Base-by-base conservation (phyloP, 495 filamentous ascomycete genomes). In the Astrocystis sublimbata region DNA sequence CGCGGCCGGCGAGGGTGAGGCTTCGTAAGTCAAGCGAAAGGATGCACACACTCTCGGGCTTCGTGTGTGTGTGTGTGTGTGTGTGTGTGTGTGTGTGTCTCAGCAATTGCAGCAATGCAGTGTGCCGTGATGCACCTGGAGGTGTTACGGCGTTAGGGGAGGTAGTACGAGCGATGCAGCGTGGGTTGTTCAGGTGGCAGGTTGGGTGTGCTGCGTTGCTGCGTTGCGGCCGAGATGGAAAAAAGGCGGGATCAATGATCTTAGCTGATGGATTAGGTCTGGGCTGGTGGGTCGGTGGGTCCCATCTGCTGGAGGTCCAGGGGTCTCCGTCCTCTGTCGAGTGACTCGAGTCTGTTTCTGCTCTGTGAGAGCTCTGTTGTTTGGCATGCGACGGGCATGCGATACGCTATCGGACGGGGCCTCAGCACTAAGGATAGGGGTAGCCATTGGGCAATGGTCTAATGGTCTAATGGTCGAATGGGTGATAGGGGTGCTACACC, bases 1-100 rank as follows among this genome's bases (percentile, higher is more conserved):
- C 65, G 26, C 53, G 58, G 45, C 64, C 60, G 49, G 65, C 63
- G 70, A 66, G 67, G 70, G 70, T 65, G 70, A 51, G 61, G 63
- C 59, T 58, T 40, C 61, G 68, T 61, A 45, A 65, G n/a, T n/a
- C n/a, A n/a, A n/a, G 53, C 51, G 54, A 46, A n/a, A 23, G 24
- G 36, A 42, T 19, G 36, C 23, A 21, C n/a, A n/a, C n/a, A n/a
- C n/a, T n/a, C n/a, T n/a, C n/a, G n/a, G n/a, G n/a, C n/a, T n/a
- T n/a, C n/a, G 19, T 17, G 21, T 26, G 26, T 13, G 15, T n/a
- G 13, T 15, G 7, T 12, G n/a, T 17, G 36, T n/a, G 19, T 17
- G 21, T 26, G 26, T 13, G 15, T n/a, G 13, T 15, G 7, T 12
- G n/a, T 17, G 36, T n/a, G 21, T 38, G 36, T 56, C 17, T 21